Percentiles rank a stretch among this genome's conserved stretches.
Conservation (phyloP, 1,284 basidiomycete species). For the Pascua guehoae region DNA sequence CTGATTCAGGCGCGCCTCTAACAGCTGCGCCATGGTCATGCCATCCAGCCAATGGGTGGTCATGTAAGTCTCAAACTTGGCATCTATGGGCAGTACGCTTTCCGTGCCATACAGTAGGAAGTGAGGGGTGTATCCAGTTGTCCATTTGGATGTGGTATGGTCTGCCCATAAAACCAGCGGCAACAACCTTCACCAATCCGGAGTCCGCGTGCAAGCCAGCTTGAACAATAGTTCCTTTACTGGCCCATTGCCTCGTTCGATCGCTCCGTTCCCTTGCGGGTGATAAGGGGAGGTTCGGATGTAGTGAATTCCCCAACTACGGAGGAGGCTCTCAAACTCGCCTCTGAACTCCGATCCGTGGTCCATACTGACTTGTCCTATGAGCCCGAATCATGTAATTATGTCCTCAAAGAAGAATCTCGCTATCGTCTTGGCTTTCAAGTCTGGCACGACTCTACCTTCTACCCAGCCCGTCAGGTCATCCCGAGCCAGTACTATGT, state of each 20-base stretch:
- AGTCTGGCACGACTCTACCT: neutral
- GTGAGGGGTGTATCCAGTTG: neutral
- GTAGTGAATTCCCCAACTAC: neutral
- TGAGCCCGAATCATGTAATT: neutral
- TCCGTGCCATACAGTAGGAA: constrained; percentile 3
- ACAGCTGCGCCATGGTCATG: neutral
- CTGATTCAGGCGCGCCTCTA: neutral
- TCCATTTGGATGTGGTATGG: neutral
- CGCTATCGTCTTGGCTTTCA: neutral
- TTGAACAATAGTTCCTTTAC: constrained; percentile 10
- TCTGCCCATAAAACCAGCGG: constrained; percentile 2
- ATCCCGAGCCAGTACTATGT: neutral
- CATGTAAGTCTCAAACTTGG: neutral
- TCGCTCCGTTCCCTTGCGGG: constrained; percentile 2
- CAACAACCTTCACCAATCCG: neutral
- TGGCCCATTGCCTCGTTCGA: constrained; percentile 4
- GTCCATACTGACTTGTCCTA: constrained; percentile 1
- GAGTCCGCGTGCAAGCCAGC: neutral
- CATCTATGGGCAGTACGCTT: constrained; percentile 2
- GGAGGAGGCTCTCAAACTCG: neutral
- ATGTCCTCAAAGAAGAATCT: neutral
- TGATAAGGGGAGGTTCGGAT: neutral
- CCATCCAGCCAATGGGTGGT: neutral
- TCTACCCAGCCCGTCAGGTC: constrained; percentile 9
- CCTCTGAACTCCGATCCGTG: constrained; percentile 1